Percentiles rank a stretch among this genome's conserved stretches.
These are phyloP conservation scores for Phlebiopsis flavidoalba DNA, from an alignment of 768 basidiomycete genomes.

Conservation along the genomic window DNA sequence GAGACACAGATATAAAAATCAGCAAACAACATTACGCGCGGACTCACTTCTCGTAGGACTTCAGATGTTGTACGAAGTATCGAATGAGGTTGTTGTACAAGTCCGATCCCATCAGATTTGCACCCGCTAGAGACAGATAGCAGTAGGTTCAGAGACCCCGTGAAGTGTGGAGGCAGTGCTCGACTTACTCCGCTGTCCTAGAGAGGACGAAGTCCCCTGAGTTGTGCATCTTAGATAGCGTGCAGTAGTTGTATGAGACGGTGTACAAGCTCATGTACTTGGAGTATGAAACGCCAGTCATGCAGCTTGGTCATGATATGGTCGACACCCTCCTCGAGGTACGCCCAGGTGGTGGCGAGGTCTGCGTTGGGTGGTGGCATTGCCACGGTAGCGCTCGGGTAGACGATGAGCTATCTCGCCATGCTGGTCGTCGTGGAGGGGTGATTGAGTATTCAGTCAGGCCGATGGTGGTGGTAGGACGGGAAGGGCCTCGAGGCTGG, in stretches of 20 bases:
- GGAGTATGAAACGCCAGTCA: constrained; percentile 82
- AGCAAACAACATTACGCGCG: neutral
- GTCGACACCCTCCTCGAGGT: constrained; percentile 83
- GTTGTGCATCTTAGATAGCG: constrained; percentile 72
- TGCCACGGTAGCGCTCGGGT: constrained; percentile 15
- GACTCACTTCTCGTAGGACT: constrained; percentile 54
- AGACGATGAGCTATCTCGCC: constrained; percentile 19
- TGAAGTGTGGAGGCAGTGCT: neutral
- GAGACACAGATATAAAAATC: constrained; percentile 22
- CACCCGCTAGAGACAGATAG: constrained; percentile 54
- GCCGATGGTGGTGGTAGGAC: constrained; percentile 14
- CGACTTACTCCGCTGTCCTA: constrained; percentile 54
- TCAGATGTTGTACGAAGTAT: constrained; percentile 85
- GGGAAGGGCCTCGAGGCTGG: constrained; percentile 11
- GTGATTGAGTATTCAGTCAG: neutral
- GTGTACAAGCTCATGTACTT: constrained; percentile 89
- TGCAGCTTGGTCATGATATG: constrained; percentile 91
- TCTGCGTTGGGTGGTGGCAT: constrained; percentile 69
- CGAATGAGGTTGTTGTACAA: constrained; percentile 91
- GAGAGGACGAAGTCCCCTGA: constrained; percentile 31
- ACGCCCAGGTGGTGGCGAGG: constrained; percentile 81
- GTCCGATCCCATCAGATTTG: constrained; percentile 96
- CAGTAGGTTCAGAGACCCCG: constrained; percentile 17
- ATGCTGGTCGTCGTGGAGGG: constrained; percentile 6
- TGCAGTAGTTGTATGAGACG: constrained; percentile 97